Percentiles rank a stretch among this genome's conserved stretches.
phyloP scores from a whole-genome alignment of 768 basidiomycete genomes.

The Russula abietina region DNA sequence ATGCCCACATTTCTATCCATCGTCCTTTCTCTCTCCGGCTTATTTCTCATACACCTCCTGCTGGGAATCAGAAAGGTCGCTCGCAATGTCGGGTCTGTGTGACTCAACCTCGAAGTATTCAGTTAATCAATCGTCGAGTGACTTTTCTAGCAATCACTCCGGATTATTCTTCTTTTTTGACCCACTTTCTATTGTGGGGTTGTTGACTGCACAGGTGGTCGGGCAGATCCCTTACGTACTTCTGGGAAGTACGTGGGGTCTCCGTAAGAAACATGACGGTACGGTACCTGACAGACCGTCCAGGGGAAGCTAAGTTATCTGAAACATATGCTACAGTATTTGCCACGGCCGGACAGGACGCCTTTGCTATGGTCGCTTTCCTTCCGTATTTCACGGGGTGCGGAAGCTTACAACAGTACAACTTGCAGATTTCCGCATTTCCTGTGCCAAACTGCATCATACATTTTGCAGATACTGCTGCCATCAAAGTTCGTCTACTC shows the following conservation, averaged over 20 bases:
- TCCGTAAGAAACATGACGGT: background rate
- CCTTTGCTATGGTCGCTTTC: background rate
- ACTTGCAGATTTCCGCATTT: slow-evolving; percentile 2
- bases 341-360: slow-evolving; percentile 13
- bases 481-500: slow-evolving; percentile 13
- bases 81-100: background rate
- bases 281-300: background rate
- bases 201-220: background rate
- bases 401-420: background rate
- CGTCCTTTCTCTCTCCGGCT: background rate
- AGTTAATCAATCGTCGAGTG: background rate
- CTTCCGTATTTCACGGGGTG: background rate
- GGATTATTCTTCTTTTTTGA: slow-evolving; percentile 8
- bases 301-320: background rate
- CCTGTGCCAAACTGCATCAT: background rate
- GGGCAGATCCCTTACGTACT: background rate
- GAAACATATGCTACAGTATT: slow-evolving; percentile 11
- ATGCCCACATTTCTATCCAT: background rate
- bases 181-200: background rate
- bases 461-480: slow-evolving; percentile 16
- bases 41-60: background rate
- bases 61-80: background rate
- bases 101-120: background rate
- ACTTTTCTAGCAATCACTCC: slow-evolving; percentile 1
- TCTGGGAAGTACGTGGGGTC: background rate